Evolutionary conservation across 352 stramenopile genomes (phyloP).

Genomic region (Phytophthora chlamydospora): DNA sequence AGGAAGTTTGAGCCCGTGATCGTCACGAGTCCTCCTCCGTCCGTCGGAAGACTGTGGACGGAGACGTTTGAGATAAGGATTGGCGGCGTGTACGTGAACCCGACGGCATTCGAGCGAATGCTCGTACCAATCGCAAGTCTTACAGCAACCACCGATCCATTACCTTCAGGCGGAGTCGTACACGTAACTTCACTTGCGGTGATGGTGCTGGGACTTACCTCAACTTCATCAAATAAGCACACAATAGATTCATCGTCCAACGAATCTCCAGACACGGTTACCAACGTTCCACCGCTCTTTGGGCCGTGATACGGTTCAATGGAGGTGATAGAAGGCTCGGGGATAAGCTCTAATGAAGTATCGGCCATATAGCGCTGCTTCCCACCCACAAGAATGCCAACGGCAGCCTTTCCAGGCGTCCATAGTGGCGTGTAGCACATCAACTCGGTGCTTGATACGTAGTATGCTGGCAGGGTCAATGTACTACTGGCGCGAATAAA

Average conservation of each 20-base stretch:
- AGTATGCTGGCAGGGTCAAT: slow-evolving; percentile 30
- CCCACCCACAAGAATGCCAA: slow-evolving; percentile 35
- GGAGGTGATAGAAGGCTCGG: slow-evolving; percentile 24
- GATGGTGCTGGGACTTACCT: slow-evolving; percentile 21
- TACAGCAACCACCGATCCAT: slow-evolving; percentile 12
- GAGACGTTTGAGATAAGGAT: slow-evolving; percentile 31
- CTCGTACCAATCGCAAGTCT: slow-evolving; percentile 16
- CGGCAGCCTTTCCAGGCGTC: slow-evolving; percentile 27
- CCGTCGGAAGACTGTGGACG: slow-evolving; percentile 22
- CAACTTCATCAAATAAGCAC: slow-evolving; percentile 37
- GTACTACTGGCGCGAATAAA: slow-evolving; percentile 30
- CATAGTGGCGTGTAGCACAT: slow-evolving; percentile 38
- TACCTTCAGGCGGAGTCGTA: slow-evolving; percentile 11
- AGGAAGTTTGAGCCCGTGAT: slow-evolving; percentile 45
- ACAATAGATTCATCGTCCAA: slow-evolving; percentile 20
- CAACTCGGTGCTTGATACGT: slow-evolving; percentile 26
- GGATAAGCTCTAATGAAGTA: slow-evolving; percentile 26
- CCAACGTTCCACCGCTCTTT: slow-evolving; percentile 29
- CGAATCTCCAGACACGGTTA: slow-evolving; percentile 30
- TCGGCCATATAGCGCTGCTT: slow-evolving; percentile 31
- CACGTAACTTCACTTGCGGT: slow-evolving; percentile 28
- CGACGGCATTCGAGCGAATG: slow-evolving; percentile 36
- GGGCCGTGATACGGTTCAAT: slow-evolving; percentile 35
- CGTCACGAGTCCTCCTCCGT: slow-evolving; percentile 21
- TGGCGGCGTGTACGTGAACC: slow-evolving; percentile 33